These are phyloP conservation scores for Dryas integrifolia DNA, from an alignment of 331 rosid species.

Conservation along the genomic window DNA sequence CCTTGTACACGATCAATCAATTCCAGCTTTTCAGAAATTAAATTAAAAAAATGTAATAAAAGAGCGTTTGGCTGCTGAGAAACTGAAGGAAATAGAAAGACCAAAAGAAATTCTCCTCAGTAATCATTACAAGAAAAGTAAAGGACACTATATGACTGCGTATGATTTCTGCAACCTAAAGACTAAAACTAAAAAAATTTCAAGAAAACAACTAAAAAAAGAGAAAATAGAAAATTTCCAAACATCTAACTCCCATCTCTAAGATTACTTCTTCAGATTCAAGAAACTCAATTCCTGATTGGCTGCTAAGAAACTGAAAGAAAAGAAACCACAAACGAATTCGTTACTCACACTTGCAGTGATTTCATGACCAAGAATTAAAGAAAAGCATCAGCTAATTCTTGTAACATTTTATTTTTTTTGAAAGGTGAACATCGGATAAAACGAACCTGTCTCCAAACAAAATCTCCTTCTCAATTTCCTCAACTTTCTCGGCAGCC, in stretches of 20 bases:
- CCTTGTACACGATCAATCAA: neutral
- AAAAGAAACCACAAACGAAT: neutral
- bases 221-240: neutral
- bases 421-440: conserved; percentile 1
- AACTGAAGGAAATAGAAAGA: neutral
- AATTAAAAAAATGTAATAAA: neutral
- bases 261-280: neutral
- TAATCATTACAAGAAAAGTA: too few relatives aligned
- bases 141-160: neutral
- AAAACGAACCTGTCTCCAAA: conserved; percentile 7
- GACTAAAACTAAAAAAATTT: too few relatives aligned
- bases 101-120: too few relatives aligned
- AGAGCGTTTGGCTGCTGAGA: neutral
- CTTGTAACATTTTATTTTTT: neutral
- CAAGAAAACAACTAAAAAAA: neutral
- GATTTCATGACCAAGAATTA: neutral
- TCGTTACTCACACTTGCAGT: neutral
- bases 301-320: conserved; percentile 4
- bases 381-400: conserved; percentile 1
- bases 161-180: neutral
- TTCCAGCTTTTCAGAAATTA: neutral
- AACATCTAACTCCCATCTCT: neutral
- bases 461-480: neutral
- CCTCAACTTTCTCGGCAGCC: conserved; percentile 29
- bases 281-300: neutral